A percentile compares a stretch with the other conserved stretches of the same genome.
Conservation (phyloP, 2,329 filamentous ascomycete species). For the Chalaropsis thielavioides region DNA sequence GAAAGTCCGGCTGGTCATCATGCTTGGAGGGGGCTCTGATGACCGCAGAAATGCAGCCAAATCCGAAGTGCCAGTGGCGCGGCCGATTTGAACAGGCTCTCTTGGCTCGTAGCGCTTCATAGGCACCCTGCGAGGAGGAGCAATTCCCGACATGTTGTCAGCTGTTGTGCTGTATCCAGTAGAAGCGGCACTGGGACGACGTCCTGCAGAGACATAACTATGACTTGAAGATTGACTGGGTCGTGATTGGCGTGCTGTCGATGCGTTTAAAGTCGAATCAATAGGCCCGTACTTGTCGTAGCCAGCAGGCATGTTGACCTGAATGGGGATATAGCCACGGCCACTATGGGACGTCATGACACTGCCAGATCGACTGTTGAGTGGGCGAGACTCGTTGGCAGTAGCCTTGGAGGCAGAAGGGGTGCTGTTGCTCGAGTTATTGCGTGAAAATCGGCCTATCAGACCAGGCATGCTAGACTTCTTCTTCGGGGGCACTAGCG, state of each 20-base stretch:
- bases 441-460: slow-evolving; percentile 42
- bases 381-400: slow-evolving; percentile 24
- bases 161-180: slow-evolving; percentile 18
- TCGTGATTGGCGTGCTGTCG: slow-evolving; percentile 16
- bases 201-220: slow-evolving; percentile 4
- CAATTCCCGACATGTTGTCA: slow-evolving; percentile 24
- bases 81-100: slow-evolving; percentile 32
- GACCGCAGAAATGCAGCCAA: slow-evolving; percentile 59
- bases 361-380: slow-evolving; percentile 24
- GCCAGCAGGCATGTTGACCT: slow-evolving; percentile 34
- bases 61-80: slow-evolving; percentile 47
- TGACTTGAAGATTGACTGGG: slow-evolving; percentile 9
- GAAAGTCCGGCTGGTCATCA: neutral
- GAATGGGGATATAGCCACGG: slow-evolving; percentile 39
- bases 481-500: slow-evolving; percentile 37
- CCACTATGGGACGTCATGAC: slow-evolving; percentile 25
- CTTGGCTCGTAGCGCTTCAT: slow-evolving; percentile 47
- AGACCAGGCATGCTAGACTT: slow-evolving; percentile 49
- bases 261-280: slow-evolving; percentile 20
- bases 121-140: slow-evolving; percentile 24
- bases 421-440: slow-evolving; percentile 24
- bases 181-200: slow-evolving; percentile 1
- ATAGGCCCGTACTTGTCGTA: slow-evolving; percentile 30
- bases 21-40: slow-evolving; percentile 42
- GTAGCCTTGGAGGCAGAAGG: slow-evolving; percentile 21